Percentiles rank a stretch among this genome's conserved stretches.
phyloP scores from a whole-genome alignment of 108 stramenopile species.

The Cyclotella baltica region DNA sequence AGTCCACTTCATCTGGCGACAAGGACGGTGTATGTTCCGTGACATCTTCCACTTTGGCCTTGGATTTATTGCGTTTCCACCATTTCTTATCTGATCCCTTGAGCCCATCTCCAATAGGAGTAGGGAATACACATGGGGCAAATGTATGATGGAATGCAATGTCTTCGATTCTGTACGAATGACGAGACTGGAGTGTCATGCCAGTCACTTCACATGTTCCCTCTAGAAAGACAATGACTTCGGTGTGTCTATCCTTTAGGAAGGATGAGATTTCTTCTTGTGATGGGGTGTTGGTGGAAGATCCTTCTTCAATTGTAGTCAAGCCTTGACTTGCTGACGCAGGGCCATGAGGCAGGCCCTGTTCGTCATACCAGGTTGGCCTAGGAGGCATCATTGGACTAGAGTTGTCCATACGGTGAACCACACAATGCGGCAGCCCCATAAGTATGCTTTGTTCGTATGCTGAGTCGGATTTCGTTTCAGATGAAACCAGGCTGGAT shows the following conservation, averaged over 20 bases:
- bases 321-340: background rate
- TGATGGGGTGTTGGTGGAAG: slow-evolving; percentile 34
- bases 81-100: slow-evolving; percentile 5
- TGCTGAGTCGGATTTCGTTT: slow-evolving; percentile 40
- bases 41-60: slow-evolving; percentile 15
- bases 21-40: background rate
- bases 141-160: slow-evolving; percentile 90
- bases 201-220: slow-evolving; percentile 94
- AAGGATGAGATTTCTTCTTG: slow-evolving; percentile 68
- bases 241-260: slow-evolving; percentile 86
- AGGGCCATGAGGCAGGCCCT: slow-evolving; percentile 51
- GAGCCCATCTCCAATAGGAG: background rate
- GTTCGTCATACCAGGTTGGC: slow-evolving; percentile 77
- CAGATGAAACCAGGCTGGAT: background rate
- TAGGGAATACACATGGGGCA: slow-evolving; percentile 83
- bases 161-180: slow-evolving; percentile 89
- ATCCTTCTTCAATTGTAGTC: slow-evolving; percentile 38
- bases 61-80: slow-evolving; percentile 5
- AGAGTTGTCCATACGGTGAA: slow-evolving; percentile 88
- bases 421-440: slow-evolving; percentile 93
- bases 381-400: slow-evolving; percentile 85
- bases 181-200: slow-evolving; percentile 88
- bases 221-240: slow-evolving; percentile 96
- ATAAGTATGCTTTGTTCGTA: slow-evolving; percentile 84
- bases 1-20: slow-evolving; percentile 5